Base-by-base conservation (phyloP, 2,329 filamentous ascomycete species). In the Diplodia scrobiculata region DNA sequence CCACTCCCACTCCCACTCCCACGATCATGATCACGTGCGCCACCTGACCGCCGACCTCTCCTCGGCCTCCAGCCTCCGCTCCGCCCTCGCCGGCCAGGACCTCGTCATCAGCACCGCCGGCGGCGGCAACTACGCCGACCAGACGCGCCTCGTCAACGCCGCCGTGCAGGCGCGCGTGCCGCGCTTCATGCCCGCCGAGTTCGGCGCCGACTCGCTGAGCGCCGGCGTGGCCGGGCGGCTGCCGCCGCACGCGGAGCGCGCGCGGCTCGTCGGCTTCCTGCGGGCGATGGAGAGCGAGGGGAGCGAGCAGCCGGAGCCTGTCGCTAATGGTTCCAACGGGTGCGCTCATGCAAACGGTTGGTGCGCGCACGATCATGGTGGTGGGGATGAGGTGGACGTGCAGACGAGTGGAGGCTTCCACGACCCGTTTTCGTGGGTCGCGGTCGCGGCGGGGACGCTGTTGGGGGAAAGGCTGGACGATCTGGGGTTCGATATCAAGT, bases 401-500 rank as follows among this genome's bases (percentile, higher is more conserved):
- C 45, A 47, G 55, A 27, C 65, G 29, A 21, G 25, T n/a, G 34
- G 36, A n/a, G 65, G 65, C 9, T 67, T 27, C 50, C 11, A 66
- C 17, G 45, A 41, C 7, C 50, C 51, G 1, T 72, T 79, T 11
- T 71, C 76, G 36, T 79, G 75, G 75, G 68, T 72, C 7, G 77
- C 70, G 36, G 59, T 78, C 10, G 76, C 77, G 5, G 75, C 73
- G 5, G 77, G 77, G 1, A 72, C 70, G 34, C 72, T 71, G 10
- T 69, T 79, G 2, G 75, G 78, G 53, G 70, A 69, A 11, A 71
- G 68, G 5, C 70, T 79, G 7, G 67, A 76, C 11, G 72, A 75
- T 34, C 69, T 79, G 45, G 77, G 77, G 13, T 73, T 79, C 52
- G 76, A 79, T 25, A 52, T 80, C 38, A 70, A 76, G 67, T 79